Conservation (phyloP, 345 rosid genomes). For the Atalantia buxifolia region DNA sequence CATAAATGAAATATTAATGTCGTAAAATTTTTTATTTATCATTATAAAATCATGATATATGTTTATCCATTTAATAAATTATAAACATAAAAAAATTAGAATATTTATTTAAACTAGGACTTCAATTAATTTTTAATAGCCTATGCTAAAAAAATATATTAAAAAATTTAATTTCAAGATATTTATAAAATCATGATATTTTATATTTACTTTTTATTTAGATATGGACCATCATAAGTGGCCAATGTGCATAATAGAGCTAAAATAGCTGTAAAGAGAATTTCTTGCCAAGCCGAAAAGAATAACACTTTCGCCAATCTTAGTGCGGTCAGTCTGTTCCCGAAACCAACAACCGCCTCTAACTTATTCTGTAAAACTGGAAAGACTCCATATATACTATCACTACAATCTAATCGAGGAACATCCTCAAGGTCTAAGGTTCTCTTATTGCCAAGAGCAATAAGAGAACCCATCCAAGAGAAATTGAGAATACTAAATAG, state of each 20-base stretch:
- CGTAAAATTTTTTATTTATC: no score
- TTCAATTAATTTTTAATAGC: no score
- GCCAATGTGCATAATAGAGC: conserved; percentile 36
- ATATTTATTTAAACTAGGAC: no score
- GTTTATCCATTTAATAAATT: no score
- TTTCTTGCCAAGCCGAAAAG: conserved; percentile 42
- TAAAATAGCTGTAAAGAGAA: conserved; percentile 37
- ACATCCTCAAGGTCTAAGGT: conserved; percentile 54
- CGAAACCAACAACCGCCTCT: conserved; percentile 25
- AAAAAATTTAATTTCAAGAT: no score
- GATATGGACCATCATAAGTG: conserved; percentile 59
- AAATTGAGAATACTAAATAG: conserved; percentile 33
- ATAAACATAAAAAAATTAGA: no score
- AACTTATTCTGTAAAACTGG: conserved; percentile 41
- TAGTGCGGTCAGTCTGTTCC: conserved; percentile 35
- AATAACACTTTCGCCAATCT: conserved; percentile 46
- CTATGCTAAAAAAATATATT: no score
- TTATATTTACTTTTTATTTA: no score
- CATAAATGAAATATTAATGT: no score
- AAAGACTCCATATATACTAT: conserved; percentile 41
- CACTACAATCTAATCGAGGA: conserved; percentile 51
- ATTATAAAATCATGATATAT: no score
- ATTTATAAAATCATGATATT: no score
- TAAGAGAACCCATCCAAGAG: conserved; percentile 43
- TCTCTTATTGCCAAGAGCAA: conserved; percentile 38